Evolutionary conservation across 208 protist genomes (phyloP).

Genomic region (Angomonas deanei): DNA sequence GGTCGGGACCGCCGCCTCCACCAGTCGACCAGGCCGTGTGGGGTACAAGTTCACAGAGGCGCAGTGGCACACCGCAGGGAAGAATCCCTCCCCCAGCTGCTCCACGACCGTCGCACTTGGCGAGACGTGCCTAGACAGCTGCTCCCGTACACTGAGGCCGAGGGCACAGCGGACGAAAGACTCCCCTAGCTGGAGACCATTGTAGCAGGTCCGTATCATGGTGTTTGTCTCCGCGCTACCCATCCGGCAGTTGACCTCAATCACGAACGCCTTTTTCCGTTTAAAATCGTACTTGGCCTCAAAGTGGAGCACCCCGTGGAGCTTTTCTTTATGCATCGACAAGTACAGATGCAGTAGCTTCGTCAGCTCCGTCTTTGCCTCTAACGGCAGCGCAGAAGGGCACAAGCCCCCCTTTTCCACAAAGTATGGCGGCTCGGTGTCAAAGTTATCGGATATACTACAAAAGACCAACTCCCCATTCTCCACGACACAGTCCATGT

Average conservation of each 20-base stretch:
- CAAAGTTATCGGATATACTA: conserved; percentile 76
- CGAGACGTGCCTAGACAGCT: conserved; percentile 18
- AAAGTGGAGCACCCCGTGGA: conserved; percentile 77
- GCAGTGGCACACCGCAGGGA: conserved; percentile 21
- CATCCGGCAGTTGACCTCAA: conserved; percentile 81
- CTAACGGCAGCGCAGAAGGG: conserved; percentile 21
- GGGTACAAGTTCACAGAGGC: conserved; percentile 77
- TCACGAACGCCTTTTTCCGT: conserved; percentile 41
- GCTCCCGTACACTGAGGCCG: conserved; percentile 26
- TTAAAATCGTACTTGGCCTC: conserved; percentile 75
- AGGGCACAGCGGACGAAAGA: conserved; percentile 62
- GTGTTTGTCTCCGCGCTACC: conserved; percentile 77
- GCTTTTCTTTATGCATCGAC: conserved; percentile 11
- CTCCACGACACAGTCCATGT: conserved; percentile 75
- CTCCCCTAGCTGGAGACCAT: conserved; percentile 56
- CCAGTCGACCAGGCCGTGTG: not conserved
- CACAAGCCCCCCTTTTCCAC: conserved; percentile 63
- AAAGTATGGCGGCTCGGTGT: conserved; percentile 51
- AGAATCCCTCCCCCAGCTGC: conserved; percentile 21
- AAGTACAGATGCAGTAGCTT: conserved; percentile 49
- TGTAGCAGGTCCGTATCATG: conserved; percentile 54
- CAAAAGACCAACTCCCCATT: conserved; percentile 49
- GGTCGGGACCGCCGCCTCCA: conserved; percentile 11
- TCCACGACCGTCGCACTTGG: not conserved
- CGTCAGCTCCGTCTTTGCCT: conserved; percentile 26